Evolutionary conservation across 139 green algal genomes (phyloP), one percentile per base, ranked within the genome.

Genomic region (Chlorella sp.): DNA sequence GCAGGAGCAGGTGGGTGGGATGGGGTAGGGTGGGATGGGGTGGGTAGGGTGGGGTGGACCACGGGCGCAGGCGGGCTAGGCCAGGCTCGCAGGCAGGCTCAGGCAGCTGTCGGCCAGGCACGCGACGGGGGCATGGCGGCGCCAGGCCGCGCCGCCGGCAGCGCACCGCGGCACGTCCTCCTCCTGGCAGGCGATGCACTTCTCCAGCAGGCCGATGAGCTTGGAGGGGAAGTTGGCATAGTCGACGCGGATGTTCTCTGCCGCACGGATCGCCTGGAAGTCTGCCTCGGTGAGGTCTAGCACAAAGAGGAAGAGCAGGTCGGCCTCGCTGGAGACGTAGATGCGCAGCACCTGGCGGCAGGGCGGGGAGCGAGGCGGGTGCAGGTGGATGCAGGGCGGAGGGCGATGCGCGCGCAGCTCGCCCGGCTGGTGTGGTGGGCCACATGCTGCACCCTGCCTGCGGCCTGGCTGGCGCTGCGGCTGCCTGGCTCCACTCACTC

Each of bases 171-270:
- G 89, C 15, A 78, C 56, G 38, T 91, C 85, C 29, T 86, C 81
- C 2, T 68, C 76, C 17, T 85, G 74, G 11, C 80, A 65, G 3
- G 80, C 43, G 15, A 87, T 91, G 82, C 92, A 97, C 50, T 87
- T 87, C 75, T 94, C 84, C 76, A 98, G 83, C 77, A 98, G 80
- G 36, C 76, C 89, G 45, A 97, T 93, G 15, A 98, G 84, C 66
- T 97, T 95, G 40, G 77, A 80, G 6, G 92, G 89, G 59, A 98
- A 98, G 69, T 81, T 90, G 27, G 79, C 79, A 77, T 96, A 98
- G 77, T 98, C 94, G 11, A 98, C 94, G 2, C 97, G 83, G 65
- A 98, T 95, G 74, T 89, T 87, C 82, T 98, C 93, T 56, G 97
- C 92, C 31, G 82, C 78, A 73, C 95, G 95, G 1, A 98, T 73